phyloP scores from a whole-genome alignment of 257 asterid species.

The Nicotiana knightiana region DNA sequence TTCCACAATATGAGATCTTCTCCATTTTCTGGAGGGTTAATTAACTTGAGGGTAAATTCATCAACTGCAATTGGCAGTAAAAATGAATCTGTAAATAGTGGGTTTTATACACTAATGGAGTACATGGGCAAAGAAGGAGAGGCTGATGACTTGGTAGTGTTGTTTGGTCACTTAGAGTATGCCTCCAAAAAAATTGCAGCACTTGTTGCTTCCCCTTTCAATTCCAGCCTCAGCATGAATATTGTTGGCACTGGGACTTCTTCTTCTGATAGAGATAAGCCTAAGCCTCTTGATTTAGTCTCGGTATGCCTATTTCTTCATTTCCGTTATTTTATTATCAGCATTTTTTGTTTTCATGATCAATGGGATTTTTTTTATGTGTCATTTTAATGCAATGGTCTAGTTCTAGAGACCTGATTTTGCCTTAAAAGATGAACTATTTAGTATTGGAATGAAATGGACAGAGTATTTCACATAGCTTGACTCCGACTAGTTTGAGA shows the following conservation, averaged over 20 bases:
- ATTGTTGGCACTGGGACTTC: conserved; percentile 15
- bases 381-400: not conserved
- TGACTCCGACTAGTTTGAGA: not conserved
- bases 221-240: conserved; percentile 41
- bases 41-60: conserved; percentile 38
- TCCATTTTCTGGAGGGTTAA: conserved; percentile 27
- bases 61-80: not conserved
- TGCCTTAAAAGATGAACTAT: not conserved
- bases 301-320: conserved; percentile 43
- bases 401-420: not conserved
- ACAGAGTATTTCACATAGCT: not conserved
- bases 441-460: not conserved
- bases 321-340: not conserved
- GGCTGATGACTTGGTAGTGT: conserved; percentile 64
- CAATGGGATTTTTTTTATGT: not conserved
- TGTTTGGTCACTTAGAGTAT: conserved; percentile 61
- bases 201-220: conserved; percentile 90
- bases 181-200: conserved; percentile 87
- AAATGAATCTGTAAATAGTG: conserved; percentile 20
- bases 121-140: conserved; percentile 54
- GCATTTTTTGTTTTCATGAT: not conserved
- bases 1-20: conserved; percentile 35
- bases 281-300: conserved; percentile 84
- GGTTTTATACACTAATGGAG: conserved; percentile 60
- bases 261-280: conserved; percentile 66